Evolutionary conservation across 2,329 filamentous ascomycete genomes (phyloP).

Genomic region (Neonectria faginata): DNA sequence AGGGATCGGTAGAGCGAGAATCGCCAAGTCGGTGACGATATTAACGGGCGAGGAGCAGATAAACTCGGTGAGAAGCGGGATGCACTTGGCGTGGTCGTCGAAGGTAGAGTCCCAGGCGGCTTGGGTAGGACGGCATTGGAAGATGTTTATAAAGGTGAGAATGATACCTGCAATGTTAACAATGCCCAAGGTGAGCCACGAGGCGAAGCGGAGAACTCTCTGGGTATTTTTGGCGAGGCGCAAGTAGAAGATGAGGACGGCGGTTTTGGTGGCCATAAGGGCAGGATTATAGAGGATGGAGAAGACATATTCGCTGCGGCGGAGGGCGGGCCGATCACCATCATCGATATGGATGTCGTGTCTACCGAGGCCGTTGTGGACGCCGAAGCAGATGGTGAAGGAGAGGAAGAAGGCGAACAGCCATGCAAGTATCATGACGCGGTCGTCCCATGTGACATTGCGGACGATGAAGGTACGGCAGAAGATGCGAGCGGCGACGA

Average conservation of each 20-base stretch:
- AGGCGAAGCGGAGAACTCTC: conserved; percentile 81
- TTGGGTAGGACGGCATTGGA: conserved; percentile 82
- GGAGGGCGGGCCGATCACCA: conserved; percentile 63
- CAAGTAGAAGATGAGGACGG: conserved; percentile 92
- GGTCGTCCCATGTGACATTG: conserved; percentile 80
- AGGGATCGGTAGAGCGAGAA: conserved; percentile 88
- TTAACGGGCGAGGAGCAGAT: conserved; percentile 88
- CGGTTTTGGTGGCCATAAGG: conserved; percentile 91
- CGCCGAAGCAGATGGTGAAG: conserved; percentile 73
- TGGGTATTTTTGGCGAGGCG: conserved; percentile 83
- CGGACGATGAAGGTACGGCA: conserved; percentile 80
- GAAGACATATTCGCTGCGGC: conserved; percentile 72
- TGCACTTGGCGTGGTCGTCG: conserved; percentile 56
- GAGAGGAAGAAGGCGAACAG: conserved; percentile 74
- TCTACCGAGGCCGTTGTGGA: conserved; percentile 74
- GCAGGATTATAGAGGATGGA: conserved; percentile 81
- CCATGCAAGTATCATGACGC: conserved; percentile 85
- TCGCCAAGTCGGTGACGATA: conserved; percentile 89
- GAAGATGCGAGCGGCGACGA: conserved; percentile 79
- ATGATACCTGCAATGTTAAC: conserved; percentile 84
- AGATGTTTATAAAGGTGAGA: conserved; percentile 86
- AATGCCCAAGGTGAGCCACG: conserved; percentile 80
- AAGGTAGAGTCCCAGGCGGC: conserved; percentile 70
- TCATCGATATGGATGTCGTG: conserved; percentile 70
- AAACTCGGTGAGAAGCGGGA: conserved; percentile 71